Evolutionary conservation across 164 flowering plant species (phyloP).

Genomic region (Tetrastigma voinierianum): DNA sequence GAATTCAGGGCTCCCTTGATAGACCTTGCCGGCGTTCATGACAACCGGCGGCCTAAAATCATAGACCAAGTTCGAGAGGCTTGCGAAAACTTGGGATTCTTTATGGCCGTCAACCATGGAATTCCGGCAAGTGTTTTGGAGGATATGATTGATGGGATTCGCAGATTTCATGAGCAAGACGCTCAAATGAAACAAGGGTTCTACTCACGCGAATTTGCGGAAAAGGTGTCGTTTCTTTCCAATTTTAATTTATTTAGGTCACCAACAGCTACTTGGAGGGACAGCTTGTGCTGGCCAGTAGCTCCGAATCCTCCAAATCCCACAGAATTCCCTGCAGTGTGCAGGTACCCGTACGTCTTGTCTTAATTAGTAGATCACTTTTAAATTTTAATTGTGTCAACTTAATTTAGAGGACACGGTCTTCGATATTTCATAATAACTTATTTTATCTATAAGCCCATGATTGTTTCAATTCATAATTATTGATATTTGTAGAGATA

Average conservation of each 20-base stretch:
- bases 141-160: conserved; percentile 27
- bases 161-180: conserved; percentile 33
- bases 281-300: conserved; percentile 16
- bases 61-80: conserved; percentile 29
- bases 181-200: conserved; percentile 24
- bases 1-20: conserved; percentile 24
- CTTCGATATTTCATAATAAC: no score
- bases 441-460: no score
- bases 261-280: conserved; percentile 40
- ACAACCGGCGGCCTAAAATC: conserved; percentile 13
- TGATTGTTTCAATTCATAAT: no score
- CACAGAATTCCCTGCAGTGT: conserved; percentile 20
- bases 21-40: conserved; percentile 20
- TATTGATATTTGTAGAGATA: conserved; percentile 10
- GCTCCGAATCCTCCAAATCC: conserved; percentile 25
- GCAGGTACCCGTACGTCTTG: conserved; percentile 27
- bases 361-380: no score
- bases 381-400: no score
- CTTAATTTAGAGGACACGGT: no score
- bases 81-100: conserved; percentile 39
- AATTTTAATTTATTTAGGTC: conserved; percentile 27
- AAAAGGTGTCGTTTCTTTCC: conserved; percentile 16
- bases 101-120: conserved; percentile 49
- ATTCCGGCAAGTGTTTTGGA: conserved; percentile 27
- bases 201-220: conserved; percentile 24